phyloP scores from a whole-genome alignment of 2,329 filamentous ascomycete species.

The Cladorrhinum sp. region DNA sequence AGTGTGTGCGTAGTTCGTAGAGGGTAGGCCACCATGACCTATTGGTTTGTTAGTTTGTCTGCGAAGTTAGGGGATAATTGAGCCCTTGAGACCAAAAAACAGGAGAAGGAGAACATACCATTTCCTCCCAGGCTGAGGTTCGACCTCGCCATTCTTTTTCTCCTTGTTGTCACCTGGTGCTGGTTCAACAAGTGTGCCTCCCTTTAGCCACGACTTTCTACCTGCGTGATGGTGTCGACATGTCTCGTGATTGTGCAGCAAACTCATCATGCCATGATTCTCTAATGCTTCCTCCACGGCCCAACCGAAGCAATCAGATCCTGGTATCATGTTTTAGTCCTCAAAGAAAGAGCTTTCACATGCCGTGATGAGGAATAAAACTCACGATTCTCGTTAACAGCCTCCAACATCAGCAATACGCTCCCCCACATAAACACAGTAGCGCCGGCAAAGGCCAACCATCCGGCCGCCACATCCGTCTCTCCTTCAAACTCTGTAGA shows the following conservation, averaged over 20 bases:
- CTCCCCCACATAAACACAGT: conserved; percentile 65
- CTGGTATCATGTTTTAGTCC: too few relatives aligned
- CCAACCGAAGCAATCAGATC: conserved; percentile 65
- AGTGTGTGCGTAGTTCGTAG: conserved; percentile 56
- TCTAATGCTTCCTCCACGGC: conserved; percentile 53
- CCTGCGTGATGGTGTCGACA: conserved; percentile 25
- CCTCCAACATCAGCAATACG: conserved; percentile 62
- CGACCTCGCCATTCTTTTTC: too few relatives aligned
- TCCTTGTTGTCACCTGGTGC: not conserved
- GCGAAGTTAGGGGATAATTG: too few relatives aligned
- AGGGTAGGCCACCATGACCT: conserved; percentile 59
- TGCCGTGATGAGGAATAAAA: not conserved
- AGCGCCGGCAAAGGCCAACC: conserved; percentile 64
- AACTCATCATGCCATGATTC: conserved; percentile 19
- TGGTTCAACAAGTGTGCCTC: not conserved
- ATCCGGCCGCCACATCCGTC: conserved; percentile 51
- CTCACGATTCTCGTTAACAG: conserved; percentile 61
- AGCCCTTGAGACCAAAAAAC: not conserved
- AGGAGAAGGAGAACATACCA: not conserved
- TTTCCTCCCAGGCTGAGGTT: not conserved
- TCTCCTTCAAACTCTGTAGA: conserved; percentile 53
- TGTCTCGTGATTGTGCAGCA: conserved; percentile 16
- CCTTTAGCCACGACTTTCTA: conserved; percentile 9
- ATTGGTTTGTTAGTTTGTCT: not conserved
- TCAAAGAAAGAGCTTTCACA: too few relatives aligned